Evolutionary conservation across 345 rosid species (phyloP).

Genomic region (Laguncularia racemosa): DNA sequence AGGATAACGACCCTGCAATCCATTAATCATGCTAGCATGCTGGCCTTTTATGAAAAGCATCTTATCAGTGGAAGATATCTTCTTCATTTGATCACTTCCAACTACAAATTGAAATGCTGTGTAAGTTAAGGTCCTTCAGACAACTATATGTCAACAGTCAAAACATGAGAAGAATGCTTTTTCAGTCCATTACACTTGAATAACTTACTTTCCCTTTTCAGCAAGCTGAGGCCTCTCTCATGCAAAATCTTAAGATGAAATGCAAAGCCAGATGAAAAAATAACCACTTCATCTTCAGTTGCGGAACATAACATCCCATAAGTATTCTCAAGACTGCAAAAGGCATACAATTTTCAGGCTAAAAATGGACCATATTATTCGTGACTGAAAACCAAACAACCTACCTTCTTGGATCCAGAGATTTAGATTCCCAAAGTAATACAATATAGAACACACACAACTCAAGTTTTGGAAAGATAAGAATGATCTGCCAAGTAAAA

Average conservation of each 20-base stretch:
- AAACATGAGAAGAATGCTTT: neutral
- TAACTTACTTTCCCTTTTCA: slow-evolving; percentile 61
- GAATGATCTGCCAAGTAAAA: slow-evolving; percentile 7
- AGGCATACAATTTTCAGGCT: slow-evolving; percentile 4
- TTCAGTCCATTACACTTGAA: neutral
- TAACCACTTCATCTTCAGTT: slow-evolving; percentile 66
- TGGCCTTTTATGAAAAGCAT: slow-evolving; percentile 63
- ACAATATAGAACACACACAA: too few species aligned
- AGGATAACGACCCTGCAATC: slow-evolving; percentile 58
- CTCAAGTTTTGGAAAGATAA: neutral
- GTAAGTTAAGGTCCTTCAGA: neutral
- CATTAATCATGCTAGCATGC: slow-evolving; percentile 96
- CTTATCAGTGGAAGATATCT: slow-evolving; percentile 53
- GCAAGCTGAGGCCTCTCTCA: slow-evolving; percentile 80
- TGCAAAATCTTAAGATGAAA: slow-evolving; percentile 84
- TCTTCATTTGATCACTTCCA: slow-evolving; percentile 43
- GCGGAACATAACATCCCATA: slow-evolving; percentile 69
- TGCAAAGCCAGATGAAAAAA: slow-evolving; percentile 69
- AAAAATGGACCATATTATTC: too few species aligned
- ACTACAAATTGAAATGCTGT: slow-evolving; percentile 25
- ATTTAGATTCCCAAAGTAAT: too few species aligned
- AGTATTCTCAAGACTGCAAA: slow-evolving; percentile 56
- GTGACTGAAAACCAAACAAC: too few species aligned
- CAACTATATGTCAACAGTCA: neutral
- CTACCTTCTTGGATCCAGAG: too few species aligned